Evolutionary conservation across 768 basidiomycete genomes (phyloP), one percentile per base, ranked within the genome.

Genomic region (Phaffia tasmanica): DNA sequence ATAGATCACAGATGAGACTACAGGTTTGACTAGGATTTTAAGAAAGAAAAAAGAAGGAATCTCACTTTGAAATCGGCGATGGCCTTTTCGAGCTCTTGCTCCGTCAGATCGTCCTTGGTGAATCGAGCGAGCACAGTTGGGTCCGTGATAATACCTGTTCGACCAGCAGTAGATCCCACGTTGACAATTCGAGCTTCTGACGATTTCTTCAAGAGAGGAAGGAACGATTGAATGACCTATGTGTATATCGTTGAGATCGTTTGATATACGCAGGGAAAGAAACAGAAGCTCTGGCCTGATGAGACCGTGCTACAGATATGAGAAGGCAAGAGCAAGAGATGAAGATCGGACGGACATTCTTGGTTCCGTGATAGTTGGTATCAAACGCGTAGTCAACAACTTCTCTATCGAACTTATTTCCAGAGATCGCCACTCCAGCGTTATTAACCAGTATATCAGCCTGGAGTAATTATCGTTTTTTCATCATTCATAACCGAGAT

Each of bases 391-490:
- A 49, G 30, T 67, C 62, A 48, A 69, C 70, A 55, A 73, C 62
- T 19, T 71, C 59, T 30, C 47, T 48, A 35, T 72, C 70, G 64
- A 67, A 69, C 7, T 25, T n/a, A 25, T 51, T 19, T 27, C 66
- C 63, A 11, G 19, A 57, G 56, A 62, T 61, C 7, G 67, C 67
- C 11, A 69, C 53, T 18, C 67, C 67, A 18, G 72, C 72, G 61
- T 73, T 73, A 47, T 59, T 60, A 23, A 73, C 49, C 11, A 70
- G 64, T 32, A 72, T 61, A 57, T 73, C 72, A 30, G 72, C 68
- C 67, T 73, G 63, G 5, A 60, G 62, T 35, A 65, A 63, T 42
- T n/a, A 57, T 35, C 55, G 35, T 62, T 58, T 60, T 21, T 65
- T 48, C 49, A n/a, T 53, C 65, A 18, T 25, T 18, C 5, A 35